Base-by-base conservation (phyloP, 306 rosid species). In the Quercus gilva region DNA sequence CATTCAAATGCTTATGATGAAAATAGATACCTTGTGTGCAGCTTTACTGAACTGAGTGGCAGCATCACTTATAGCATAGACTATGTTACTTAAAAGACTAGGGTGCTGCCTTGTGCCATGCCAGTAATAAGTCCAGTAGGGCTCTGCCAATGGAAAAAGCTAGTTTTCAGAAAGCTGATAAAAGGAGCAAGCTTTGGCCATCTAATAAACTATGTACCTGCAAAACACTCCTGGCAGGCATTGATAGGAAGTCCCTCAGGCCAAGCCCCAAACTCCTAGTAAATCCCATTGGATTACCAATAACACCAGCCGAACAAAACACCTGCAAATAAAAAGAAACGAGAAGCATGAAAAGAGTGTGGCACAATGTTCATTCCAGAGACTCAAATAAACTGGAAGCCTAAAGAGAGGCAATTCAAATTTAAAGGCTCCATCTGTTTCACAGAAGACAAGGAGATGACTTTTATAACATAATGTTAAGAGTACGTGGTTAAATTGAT, bases 241-340 rank as follows among this genome's bases (percentile, higher is more conserved):
- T 97, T 12, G 97, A 91, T 74, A 23, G 1, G 25, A 23, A 23
- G 1, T 23, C 25, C 25, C 25, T 23, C 25, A 23, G 25, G 25
- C 25, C 25, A 23, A 23, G 25, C 25, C 25, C 25, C 25, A 23
- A 23, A 23, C 25, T 23, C 25, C 25, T 23, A 23, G 25, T 23
- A 94, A 94, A 94, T 73, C 97, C 97, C 95, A 94, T 86, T 76
- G 99, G 97, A 87, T 92, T 94, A 77, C 99, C 99, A 84, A 94
- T 92, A 55, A 94, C 95, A 87, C 99, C 99, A 64, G 99, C 97
- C 65, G 97, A 94, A 75, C 97, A 97, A 79, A 94, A 90, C 82
- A 92, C 88, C 99, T 94, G 85, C 84, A 85, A 49, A 78, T 85
- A 56, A 77, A 82, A 72, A 75, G 55, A 76, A 75, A 49, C 28